These are phyloP conservation scores for Neonectria punicea DNA, from an alignment of 2,329 filamentous ascomycete species.

Conservation along the genomic window DNA sequence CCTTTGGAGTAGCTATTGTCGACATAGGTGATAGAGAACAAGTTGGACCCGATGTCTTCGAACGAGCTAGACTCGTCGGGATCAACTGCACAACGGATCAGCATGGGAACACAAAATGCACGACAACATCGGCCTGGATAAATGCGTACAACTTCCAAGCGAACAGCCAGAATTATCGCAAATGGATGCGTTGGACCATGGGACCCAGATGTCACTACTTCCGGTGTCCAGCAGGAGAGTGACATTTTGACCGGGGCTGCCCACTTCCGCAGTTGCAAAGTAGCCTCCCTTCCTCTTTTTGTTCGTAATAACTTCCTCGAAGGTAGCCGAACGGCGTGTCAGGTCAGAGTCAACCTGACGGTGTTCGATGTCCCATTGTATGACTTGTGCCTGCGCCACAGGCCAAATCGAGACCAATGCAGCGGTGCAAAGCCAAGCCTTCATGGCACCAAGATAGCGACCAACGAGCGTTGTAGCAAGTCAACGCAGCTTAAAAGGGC, in stretches of 20 bases:
- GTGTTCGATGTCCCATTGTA: constrained; percentile 61
- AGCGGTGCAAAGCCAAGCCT: constrained; percentile 33
- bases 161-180: constrained; percentile 54
- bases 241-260: constrained; percentile 66
- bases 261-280: constrained; percentile 66
- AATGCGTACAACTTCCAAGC: constrained; percentile 59
- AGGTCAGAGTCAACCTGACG: constrained; percentile 46
- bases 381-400: constrained; percentile 46
- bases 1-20: constrained; percentile 67
- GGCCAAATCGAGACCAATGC: constrained; percentile 38
- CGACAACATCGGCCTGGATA: not conserved
- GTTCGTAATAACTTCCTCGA: constrained; percentile 58
- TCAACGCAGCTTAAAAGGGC: constrained; percentile 4
- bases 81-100: constrained; percentile 55
- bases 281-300: constrained; percentile 59
- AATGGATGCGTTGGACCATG: constrained; percentile 50
- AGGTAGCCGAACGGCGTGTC: constrained; percentile 52
- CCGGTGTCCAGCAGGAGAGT: constrained; percentile 72
- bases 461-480: not conserved
- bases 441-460: constrained; percentile 36
- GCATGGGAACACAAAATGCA: constrained; percentile 10
- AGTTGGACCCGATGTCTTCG: constrained; percentile 51
- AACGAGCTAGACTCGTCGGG: constrained; percentile 59
- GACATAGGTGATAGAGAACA: constrained; percentile 70
- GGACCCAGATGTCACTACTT: constrained; percentile 73